phyloP scores from a whole-genome alignment of 805 yeast genomes.

The Metschnikowia rubicola region DNA sequence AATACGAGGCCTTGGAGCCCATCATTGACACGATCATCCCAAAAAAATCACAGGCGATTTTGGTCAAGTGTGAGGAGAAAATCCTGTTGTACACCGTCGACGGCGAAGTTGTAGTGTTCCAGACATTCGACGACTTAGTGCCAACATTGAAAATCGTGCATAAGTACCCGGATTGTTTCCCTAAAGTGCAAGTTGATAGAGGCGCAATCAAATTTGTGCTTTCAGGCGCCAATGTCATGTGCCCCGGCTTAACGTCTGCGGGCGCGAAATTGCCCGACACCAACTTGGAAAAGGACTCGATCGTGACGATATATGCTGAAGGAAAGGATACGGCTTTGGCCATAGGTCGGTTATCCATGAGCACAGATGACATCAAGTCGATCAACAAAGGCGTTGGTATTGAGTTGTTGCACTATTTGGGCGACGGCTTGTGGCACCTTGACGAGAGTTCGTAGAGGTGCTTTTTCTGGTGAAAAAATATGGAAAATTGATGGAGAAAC shows the following conservation, averaged over 20 bases:
- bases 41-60: constrained; percentile 77
- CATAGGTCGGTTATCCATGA: constrained; percentile 82
- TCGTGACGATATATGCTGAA: constrained; percentile 84
- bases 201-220: constrained; percentile 94
- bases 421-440: constrained; percentile 84
- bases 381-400: constrained; percentile 87
- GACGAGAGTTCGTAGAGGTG: constrained; percentile 26
- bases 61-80: constrained; percentile 86
- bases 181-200: constrained; percentile 84
- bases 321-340: constrained; percentile 91
- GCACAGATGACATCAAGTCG: constrained; percentile 80
- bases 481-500: background rate
- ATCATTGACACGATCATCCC: constrained; percentile 81
- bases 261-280: constrained; percentile 83
- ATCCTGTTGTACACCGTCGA: constrained; percentile 74
- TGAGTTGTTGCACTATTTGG: constrained; percentile 76
- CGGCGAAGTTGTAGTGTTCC: constrained; percentile 70
- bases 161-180: constrained; percentile 79
- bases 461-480: background rate
- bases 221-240: constrained; percentile 97
- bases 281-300: constrained; percentile 59
- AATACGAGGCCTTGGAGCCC: constrained; percentile 71
- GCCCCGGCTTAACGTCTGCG: constrained; percentile 86
- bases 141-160: constrained; percentile 77
- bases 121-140: constrained; percentile 74